Evolutionary conservation across 148 eudicot genomes (phyloP), one percentile per base, ranked within the genome.

Genomic region (Vaccinium macrocarpon): DNA sequence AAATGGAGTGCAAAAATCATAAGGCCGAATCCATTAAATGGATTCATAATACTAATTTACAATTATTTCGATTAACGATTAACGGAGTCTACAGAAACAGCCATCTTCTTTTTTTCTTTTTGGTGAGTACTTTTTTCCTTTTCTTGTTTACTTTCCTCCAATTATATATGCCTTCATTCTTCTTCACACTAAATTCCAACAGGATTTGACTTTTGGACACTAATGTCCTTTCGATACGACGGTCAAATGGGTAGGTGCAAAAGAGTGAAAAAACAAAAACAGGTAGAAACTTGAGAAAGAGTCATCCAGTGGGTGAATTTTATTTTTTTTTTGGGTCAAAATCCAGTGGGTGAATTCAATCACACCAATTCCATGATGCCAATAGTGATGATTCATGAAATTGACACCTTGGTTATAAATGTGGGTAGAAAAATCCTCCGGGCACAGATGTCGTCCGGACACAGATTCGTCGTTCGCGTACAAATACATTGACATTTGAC

Each of bases 361-460:
- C 76, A 72, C 50, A 72, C 76, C 49, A 35, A 32, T 72, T 72
- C 49, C 12, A 18, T 72, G 76, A 72, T 38, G 49, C 50, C 76
- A 72, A 32, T 14, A 29, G 75, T 27, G 18, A 70, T 27, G 18
- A 70, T 1, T 72, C 76, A 72, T 72, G 49, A 38, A 72, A 35
- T 15, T 35, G 76, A 23, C 16, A 35, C 23, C 76, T 72, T 72
- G n/a, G 76, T 49, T 72, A 32, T 72, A 38, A 72, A 72, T 72
- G 38, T 5, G 21, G 48, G 50, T 42, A 1, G 46, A 6, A 42
- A 42, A 42, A 42, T 42, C 46, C 46, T 42, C 6, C 6, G 5
- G 5, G 0, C 46, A 42, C 46, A 42, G 46, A 42, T 42, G 46
- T 42, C 0, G 46, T 42, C 0, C 6, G 5, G 46, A 42, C 46